phyloP scores from a whole-genome alignment of 257 asterid species.

The Jacaranda copaia region DNA sequence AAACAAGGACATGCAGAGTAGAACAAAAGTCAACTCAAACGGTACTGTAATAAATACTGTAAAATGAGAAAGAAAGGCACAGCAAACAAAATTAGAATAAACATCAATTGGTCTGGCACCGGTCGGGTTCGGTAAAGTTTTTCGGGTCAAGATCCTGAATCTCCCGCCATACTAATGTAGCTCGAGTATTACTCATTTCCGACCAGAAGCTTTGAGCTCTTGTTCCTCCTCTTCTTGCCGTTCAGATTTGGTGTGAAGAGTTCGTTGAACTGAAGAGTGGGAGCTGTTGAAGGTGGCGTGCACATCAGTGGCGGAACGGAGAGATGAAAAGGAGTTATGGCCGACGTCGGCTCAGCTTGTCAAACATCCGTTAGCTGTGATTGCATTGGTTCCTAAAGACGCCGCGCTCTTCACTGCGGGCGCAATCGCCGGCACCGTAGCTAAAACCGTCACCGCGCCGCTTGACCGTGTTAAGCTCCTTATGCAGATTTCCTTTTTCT shows the following conservation, averaged over 20 bases:
- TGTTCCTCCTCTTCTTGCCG: neutral
- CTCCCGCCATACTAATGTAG: constrained; percentile 49
- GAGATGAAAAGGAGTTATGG: constrained; percentile 43
- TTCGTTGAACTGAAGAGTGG: constrained; percentile 27
- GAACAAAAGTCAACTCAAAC: no score
- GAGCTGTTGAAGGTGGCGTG: no score
- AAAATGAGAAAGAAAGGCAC: neutral
- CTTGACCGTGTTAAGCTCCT: constrained; percentile 86
- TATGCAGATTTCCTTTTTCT: constrained; percentile 60
- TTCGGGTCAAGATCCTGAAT: constrained; percentile 60
- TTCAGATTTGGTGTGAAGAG: constrained; percentile 33
- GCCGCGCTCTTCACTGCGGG: constrained; percentile 82
- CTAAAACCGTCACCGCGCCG: constrained; percentile 81
- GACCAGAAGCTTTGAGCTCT: neutral
- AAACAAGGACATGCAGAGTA: no score
- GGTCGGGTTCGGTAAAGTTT: constrained; percentile 39
- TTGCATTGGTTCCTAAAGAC: constrained; percentile 76
- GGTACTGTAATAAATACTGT: no score
- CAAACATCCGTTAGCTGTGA: constrained; percentile 67
- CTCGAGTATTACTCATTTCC: constrained; percentile 49
- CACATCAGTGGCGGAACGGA: constrained; percentile 55
- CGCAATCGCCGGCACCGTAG: constrained; percentile 78
- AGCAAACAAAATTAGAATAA: neutral
- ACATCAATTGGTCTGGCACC: constrained; percentile 34
- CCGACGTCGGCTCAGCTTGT: constrained; percentile 68